Evolutionary conservation across 192 early-diverging fungal genomes (phyloP).

Genomic region (Helicostylum pulchrum): DNA sequence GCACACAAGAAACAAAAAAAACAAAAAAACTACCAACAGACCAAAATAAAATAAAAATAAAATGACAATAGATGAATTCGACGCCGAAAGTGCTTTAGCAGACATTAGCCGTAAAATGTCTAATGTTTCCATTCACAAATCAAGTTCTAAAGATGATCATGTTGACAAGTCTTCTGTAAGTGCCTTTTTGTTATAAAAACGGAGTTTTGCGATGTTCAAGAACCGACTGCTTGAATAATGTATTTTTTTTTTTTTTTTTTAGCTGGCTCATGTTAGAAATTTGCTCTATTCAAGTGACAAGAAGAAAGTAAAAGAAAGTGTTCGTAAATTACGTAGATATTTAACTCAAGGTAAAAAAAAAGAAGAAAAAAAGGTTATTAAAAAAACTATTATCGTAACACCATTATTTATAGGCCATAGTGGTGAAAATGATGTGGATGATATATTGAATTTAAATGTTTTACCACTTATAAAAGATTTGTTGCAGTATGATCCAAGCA

Average conservation of each 20-base stretch:
- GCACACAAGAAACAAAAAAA: not conserved
- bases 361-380: not conserved
- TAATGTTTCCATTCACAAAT: slow-evolving; percentile 26
- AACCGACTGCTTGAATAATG: not conserved
- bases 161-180: slow-evolving; percentile 22
- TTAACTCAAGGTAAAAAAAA: slow-evolving; percentile 17
- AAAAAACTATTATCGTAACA: not conserved
- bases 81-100: slow-evolving; percentile 25
- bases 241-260: not conserved
- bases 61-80: slow-evolving; percentile 35
- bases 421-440: slow-evolving; percentile 11
- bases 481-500: slow-evolving; percentile 7
- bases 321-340: slow-evolving; percentile 15
- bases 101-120: slow-evolving; percentile 35
- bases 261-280: slow-evolving; percentile 10
- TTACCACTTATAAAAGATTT: slow-evolving; percentile 24
- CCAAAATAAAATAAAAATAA: not conserved
- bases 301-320: slow-evolving; percentile 11
- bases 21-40: not conserved
- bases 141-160: slow-evolving; percentile 7
- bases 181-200: not conserved
- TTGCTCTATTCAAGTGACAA: slow-evolving; percentile 13
- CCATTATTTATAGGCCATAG: not conserved
- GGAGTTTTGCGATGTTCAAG: no score
- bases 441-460: slow-evolving; percentile 26